Conservation (phyloP, 345 rosid species). For the Mercurialis annua region DNA sequence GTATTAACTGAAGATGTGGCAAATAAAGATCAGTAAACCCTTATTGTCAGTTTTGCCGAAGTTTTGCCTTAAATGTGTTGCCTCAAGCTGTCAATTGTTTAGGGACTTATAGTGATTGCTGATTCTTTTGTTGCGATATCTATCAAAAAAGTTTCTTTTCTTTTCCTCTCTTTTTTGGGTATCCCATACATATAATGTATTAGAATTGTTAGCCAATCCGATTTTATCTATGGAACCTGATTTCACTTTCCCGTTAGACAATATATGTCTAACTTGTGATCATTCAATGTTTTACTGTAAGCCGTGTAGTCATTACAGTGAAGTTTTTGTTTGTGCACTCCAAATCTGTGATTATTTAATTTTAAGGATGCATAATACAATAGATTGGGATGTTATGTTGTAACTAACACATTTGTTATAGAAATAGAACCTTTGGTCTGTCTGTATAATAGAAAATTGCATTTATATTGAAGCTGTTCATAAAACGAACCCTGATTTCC, state of each 20-base stretch:
- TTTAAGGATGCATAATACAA: background rate
- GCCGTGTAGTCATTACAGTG: background rate
- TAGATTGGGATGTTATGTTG: background rate
- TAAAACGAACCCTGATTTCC: background rate
- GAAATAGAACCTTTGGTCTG: background rate
- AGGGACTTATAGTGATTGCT: background rate
- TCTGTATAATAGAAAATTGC: background rate
- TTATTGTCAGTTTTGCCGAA: background rate
- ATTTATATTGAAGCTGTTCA: background rate
- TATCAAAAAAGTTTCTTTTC: background rate
- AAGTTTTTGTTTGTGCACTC: too few relatives aligned
- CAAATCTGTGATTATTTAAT: background rate
- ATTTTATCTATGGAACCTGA: background rate
- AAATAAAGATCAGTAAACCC: background rate
- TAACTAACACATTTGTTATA: background rate
- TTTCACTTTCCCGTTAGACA: background rate
- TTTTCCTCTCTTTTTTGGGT: background rate
- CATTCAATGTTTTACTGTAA: background rate
- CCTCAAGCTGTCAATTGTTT: too few relatives aligned
- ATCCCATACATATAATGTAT: background rate
- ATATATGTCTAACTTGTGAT: background rate
- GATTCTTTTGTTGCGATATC: background rate
- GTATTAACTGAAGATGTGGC: constrained; percentile 1
- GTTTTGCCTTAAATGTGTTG: background rate
- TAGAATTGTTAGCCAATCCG: background rate